Evolutionary conservation across 1,284 basidiomycete genomes (phyloP).

Genomic region (Austropuccinia psidii): DNA sequence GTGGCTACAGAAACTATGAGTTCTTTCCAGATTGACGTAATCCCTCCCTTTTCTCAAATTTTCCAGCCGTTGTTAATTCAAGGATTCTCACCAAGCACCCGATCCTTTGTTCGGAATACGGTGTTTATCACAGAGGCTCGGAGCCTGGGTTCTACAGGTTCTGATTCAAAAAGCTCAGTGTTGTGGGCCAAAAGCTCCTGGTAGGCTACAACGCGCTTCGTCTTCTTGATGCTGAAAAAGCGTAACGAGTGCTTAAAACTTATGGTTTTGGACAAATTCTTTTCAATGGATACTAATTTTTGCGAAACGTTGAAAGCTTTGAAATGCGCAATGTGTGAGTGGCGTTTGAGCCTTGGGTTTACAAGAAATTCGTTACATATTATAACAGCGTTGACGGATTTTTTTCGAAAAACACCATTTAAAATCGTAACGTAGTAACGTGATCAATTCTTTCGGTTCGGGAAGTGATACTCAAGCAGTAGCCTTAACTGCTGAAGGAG

Average conservation of each 20-base stretch:
- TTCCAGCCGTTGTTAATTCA: constrained; percentile 17
- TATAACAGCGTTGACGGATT: too few species aligned
- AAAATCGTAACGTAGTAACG: too few species aligned
- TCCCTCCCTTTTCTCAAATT: too few species aligned
- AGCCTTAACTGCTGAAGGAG: constrained; percentile 16
- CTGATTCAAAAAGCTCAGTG: constrained; percentile 10
- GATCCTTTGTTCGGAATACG: not conserved
- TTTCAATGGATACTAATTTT: not conserved
- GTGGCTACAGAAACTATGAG: too few species aligned
- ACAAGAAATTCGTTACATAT: too few species aligned
- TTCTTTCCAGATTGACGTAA: too few species aligned
- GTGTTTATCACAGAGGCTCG: constrained; percentile 5
- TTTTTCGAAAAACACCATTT: too few species aligned
- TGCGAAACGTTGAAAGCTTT: not conserved
- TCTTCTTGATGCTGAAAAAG: too few species aligned
- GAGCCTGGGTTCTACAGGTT: not conserved
- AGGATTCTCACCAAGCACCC: not conserved
- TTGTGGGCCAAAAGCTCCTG: not conserved
- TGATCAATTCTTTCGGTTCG: constrained; percentile 22
- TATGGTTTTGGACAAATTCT: not conserved
- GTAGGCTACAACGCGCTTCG: too few species aligned
- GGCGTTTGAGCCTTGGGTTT: too few species aligned
- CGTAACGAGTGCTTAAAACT: too few species aligned
- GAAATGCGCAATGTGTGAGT: not conserved
- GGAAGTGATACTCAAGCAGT: constrained; percentile 36